phyloP scores from a whole-genome alignment of 2,329 filamentous ascomycete genomes.

The Fusarium pseudonygamai region DNA sequence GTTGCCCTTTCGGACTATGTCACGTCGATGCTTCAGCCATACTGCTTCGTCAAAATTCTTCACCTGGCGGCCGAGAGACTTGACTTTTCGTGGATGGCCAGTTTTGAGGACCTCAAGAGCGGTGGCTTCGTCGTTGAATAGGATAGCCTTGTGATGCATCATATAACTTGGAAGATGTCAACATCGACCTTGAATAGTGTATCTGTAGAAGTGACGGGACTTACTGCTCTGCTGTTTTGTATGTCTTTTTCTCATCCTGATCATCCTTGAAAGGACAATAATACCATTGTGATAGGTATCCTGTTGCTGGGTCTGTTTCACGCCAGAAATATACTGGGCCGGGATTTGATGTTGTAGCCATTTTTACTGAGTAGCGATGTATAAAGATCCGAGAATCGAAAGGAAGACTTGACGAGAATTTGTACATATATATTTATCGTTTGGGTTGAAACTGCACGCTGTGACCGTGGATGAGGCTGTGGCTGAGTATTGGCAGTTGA shows the following conservation, averaged over 20 bases:
- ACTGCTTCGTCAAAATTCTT: constrained; percentile 58
- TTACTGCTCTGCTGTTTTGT: constrained; percentile 63
- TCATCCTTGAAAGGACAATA: constrained; percentile 58
- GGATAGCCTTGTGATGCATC: constrained; percentile 63
- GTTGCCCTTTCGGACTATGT: constrained; percentile 67
- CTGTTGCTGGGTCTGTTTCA: constrained; percentile 56
- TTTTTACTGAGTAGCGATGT: background rate
- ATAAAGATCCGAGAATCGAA: background rate
- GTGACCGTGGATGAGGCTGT: background rate
- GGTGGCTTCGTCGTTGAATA: constrained; percentile 56
- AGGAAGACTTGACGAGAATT: background rate
- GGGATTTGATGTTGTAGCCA: constrained; percentile 15
- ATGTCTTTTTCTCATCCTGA: constrained; percentile 49
- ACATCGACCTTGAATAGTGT: background rate
- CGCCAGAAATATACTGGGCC: constrained; percentile 58
- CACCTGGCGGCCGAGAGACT: constrained; percentile 65
- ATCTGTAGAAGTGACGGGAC: background rate
- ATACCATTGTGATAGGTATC: constrained; percentile 73
- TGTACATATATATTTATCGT: background rate
- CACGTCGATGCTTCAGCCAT: constrained; percentile 62
- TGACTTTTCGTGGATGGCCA: constrained; percentile 57
- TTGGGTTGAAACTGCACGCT: background rate
- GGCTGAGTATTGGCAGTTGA: constrained; percentile 38
- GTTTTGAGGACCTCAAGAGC: constrained; percentile 61
- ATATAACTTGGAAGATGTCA: constrained; percentile 54